phyloP scores from a whole-genome alignment of 2,329 filamentous ascomycete species.

The Curvularia spicifera region DNA sequence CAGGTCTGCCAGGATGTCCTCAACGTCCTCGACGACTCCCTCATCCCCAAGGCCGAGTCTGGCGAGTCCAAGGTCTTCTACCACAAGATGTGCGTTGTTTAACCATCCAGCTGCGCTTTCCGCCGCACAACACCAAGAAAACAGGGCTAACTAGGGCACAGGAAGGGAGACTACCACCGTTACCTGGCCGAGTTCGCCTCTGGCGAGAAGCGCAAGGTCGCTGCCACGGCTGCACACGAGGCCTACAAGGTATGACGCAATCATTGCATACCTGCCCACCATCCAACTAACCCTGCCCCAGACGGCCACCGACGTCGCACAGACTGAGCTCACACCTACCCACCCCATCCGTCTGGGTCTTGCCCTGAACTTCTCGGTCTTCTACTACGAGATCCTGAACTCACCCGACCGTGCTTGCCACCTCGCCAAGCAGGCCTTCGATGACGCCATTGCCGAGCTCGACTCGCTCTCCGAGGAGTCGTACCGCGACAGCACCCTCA shows the following conservation, averaged over 20 bases:
- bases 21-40: slow-evolving; percentile 87
- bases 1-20: slow-evolving; percentile 98
- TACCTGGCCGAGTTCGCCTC: slow-evolving; percentile 93
- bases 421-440: slow-evolving; percentile 98
- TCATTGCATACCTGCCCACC: slow-evolving; percentile 17
- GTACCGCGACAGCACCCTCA: slow-evolving; percentile 97
- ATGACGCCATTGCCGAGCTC: slow-evolving; percentile 97
- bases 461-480: slow-evolving; percentile 97
- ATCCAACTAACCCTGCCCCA: slow-evolving; percentile 48
- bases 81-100: slow-evolving; percentile 90
- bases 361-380: slow-evolving; percentile 98
- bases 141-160: slow-evolving; percentile 50
- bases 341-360: slow-evolving; percentile 98
- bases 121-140: background rate
- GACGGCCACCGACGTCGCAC: slow-evolving; percentile 97
- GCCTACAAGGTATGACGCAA: slow-evolving; percentile 86
- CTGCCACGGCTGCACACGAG: slow-evolving; percentile 86
- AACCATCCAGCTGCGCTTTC: background rate
- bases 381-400: slow-evolving; percentile 99
- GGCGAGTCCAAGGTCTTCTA: slow-evolving; percentile 99
- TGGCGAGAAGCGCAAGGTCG: slow-evolving; percentile 88
- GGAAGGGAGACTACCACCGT: slow-evolving; percentile 97
- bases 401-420: slow-evolving; percentile 97
- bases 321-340: slow-evolving; percentile 95
- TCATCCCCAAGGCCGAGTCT: slow-evolving; percentile 94